A percentile compares a stretch with the other conserved stretches of the same genome.
Evolutionary conservation across 2,329 filamentous ascomycete genomes (phyloP).

Genomic region (Zymoseptoria ardabiliae): DNA sequence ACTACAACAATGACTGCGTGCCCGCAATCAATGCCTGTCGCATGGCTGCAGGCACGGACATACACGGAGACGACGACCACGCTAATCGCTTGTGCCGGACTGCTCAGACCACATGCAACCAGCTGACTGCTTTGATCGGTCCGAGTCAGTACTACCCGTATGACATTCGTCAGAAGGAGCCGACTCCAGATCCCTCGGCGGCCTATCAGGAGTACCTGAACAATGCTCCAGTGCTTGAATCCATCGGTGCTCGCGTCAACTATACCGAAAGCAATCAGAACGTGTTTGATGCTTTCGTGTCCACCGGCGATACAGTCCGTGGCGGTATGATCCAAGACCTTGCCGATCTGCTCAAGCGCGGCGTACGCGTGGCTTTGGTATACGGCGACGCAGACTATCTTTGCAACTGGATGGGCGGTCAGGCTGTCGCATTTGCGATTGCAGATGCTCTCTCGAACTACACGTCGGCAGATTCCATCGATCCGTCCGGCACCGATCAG

Average conservation of each 20-base stretch:
- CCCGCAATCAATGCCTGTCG: constrained; percentile 38
- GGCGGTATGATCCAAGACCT: constrained; percentile 46
- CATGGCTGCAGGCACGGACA: constrained; percentile 36
- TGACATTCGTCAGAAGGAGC: background rate
- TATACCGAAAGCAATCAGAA: constrained; percentile 38
- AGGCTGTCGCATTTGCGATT: constrained; percentile 31
- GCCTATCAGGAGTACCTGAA: constrained; percentile 47
- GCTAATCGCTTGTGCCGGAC: constrained; percentile 17
- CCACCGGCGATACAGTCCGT: constrained; percentile 54
- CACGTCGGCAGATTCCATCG: background rate
- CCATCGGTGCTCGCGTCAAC: constrained; percentile 53
- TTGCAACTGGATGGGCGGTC: constrained; percentile 36
- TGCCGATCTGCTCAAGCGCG: constrained; percentile 35
- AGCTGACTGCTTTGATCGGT: constrained; percentile 25
- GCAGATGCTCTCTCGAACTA: constrained; percentile 22
- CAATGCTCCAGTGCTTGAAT: constrained; percentile 48
- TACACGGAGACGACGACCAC: constrained; percentile 45
- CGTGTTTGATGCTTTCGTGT: constrained; percentile 47
- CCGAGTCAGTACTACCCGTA: constrained; percentile 36
- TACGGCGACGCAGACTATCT: constrained; percentile 34
- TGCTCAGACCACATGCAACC: constrained; percentile 18
- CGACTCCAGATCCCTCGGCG: background rate
- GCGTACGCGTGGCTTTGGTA: constrained; percentile 34
- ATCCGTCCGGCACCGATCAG: background rate
- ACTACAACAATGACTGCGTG: constrained; percentile 41